A percentile compares a stretch with the other conserved stretches of the same genome.
These are phyloP conservation scores for Penicillium antarcticum DNA, from an alignment of 495 filamentous ascomycete species.

Conservation along the genomic window DNA sequence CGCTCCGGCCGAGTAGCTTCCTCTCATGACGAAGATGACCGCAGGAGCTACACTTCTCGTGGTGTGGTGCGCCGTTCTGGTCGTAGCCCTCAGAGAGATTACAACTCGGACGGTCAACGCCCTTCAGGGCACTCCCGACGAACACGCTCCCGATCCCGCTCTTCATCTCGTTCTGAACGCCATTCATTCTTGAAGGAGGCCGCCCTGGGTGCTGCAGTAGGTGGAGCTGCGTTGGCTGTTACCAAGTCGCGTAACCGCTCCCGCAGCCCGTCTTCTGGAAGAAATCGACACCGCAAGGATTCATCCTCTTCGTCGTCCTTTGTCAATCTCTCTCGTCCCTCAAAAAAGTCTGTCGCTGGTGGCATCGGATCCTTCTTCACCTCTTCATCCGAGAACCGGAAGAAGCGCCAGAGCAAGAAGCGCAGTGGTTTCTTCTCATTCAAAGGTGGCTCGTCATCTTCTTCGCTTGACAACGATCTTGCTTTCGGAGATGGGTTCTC, in stretches of 20 bases:
- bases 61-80: conserved; percentile 35
- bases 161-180: conserved; percentile 35
- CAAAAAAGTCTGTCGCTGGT: conserved; percentile 24
- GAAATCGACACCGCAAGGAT: conserved; percentile 26
- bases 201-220: conserved; percentile 46
- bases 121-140: conserved; percentile 12
- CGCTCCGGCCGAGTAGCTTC: conserved; percentile 43
- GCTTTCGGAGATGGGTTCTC: conserved; percentile 43
- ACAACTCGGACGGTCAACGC: conserved; percentile 21
- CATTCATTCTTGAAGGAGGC: conserved; percentile 40
- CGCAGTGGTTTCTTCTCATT: conserved; percentile 57
- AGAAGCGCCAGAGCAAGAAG: conserved; percentile 39
- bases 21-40: conserved; percentile 37
- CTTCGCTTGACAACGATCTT: conserved; percentile 54
- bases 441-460: conserved; percentile 53
- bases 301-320: conserved; percentile 37
- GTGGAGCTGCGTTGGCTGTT: conserved; percentile 34
- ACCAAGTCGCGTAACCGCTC: conserved; percentile 27
- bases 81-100: conserved; percentile 31
- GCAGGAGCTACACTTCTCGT: conserved; percentile 43
- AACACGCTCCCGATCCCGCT: conserved; percentile 45
- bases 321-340: conserved; percentile 28
- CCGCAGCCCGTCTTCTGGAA: conserved; percentile 31
- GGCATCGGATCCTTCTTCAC: conserved; percentile 48
- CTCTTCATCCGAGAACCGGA: conserved; percentile 46